A percentile compares a stretch with the other conserved stretches of the same genome.
phyloP scores from a whole-genome alignment of 1,284 basidiomycete genomes.

The Somion occarium region DNA sequence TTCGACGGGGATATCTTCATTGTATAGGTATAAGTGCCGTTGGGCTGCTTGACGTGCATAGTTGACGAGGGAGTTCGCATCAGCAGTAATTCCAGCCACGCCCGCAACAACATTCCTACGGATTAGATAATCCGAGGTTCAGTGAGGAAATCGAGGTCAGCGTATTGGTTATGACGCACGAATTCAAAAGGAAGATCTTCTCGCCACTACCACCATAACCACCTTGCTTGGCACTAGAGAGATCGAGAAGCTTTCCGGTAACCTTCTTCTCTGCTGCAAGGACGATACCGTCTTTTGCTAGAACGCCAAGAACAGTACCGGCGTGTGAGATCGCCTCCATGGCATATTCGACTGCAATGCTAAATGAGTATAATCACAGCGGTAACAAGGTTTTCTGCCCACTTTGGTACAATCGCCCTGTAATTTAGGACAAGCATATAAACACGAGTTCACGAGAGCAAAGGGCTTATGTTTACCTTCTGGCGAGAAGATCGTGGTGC shows the following conservation, averaged over 20 bases:
- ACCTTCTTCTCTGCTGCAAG: slow-evolving; percentile 99
- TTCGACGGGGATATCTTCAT: slow-evolving; percentile 98
- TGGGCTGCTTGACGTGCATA: slow-evolving; percentile 91
- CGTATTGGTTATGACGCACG: slow-evolving; percentile 45
- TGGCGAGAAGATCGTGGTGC: slow-evolving; percentile 94
- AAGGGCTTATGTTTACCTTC: slow-evolving; percentile 59
- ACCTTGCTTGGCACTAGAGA: slow-evolving; percentile 79
- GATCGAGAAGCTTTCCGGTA: slow-evolving; percentile 94
- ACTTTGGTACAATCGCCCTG: slow-evolving; percentile 91
- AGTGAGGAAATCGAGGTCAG: not conserved
- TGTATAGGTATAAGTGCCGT: slow-evolving; percentile 83
- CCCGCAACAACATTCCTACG: slow-evolving; percentile 91
- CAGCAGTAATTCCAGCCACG: slow-evolving; percentile 94
- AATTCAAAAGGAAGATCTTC: slow-evolving; percentile 95
- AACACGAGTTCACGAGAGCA: slow-evolving; percentile 5
- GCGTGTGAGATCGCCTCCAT: slow-evolving; percentile 99
- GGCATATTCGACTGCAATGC: slow-evolving; percentile 85
- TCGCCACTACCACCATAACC: slow-evolving; percentile 93
- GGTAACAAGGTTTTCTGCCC: slow-evolving; percentile 22
- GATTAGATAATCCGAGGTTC: not conserved
- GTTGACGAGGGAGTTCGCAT: slow-evolving; percentile 97
- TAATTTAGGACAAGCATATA: slow-evolving; percentile 6
- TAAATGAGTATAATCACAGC: slow-evolving; percentile 2
- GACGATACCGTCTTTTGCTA: slow-evolving; percentile 95
- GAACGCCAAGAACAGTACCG: slow-evolving; percentile 90